Base-by-base conservation (phyloP, 345 rosid genomes). In the Geranium brycei region DNA sequence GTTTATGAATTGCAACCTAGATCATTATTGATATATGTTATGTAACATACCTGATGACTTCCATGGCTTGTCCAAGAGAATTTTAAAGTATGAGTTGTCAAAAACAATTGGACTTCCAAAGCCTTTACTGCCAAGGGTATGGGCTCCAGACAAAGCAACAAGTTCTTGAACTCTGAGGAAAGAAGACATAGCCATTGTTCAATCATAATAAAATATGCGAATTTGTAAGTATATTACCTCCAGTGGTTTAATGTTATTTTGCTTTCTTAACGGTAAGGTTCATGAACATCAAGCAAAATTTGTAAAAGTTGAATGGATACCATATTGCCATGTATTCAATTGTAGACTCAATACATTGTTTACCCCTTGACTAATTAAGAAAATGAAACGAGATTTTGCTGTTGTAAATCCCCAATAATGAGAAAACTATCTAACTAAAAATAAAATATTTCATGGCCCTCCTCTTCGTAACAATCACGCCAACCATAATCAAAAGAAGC, bases 11-110 rank as follows among this genome's bases (percentile, higher is more conserved):
- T n/a, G 31, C 13, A 28, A 47, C 1, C 1, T 17, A 19, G 23
- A 62, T 3, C 16, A 55, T 18, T 30, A 55, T 18, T 30, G 23
- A 4, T 51, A 2, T 1, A 35, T 35, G 10, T 71, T 57, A 64
- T 51, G 51, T 62, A 56, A 64, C 66, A 72, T 72, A 86, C 98
- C 85, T 59, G 95, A 65, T 40, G 89, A 79, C 31, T 62, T 66
- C 98, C 98, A 92, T 58, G 98, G 95, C 75, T 87, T 92, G 65
- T 78, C 79, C 31, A 92, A 77, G 78, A 92, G 95, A 71, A 84
- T 83, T 76, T 82, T 86, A 70, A 79, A 92, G 85, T 92, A 89
- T 11, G 89, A 79, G 71, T 89, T 87, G 80, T 89, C 95, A 59
- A 92, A 89, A 67, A 66, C 69, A 63, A 59, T 67, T 0, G 96